Evolutionary conservation across 805 yeast species (phyloP).

Genomic region (Zygotorulaspora sp.): DNA sequence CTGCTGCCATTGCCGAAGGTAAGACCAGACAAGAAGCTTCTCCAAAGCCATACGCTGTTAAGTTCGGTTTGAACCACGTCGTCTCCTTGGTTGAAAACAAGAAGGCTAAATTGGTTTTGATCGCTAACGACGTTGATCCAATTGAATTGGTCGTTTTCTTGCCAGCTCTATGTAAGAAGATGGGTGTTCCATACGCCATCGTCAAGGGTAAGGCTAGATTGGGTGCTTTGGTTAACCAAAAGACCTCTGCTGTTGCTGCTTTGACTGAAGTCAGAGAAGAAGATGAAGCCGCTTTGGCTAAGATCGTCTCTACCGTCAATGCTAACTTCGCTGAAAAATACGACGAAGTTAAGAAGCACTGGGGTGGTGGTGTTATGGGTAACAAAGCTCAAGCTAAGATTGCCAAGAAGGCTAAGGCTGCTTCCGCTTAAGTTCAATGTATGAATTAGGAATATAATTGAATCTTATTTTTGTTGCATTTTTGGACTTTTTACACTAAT

Average conservation of each 20-base stretch:
- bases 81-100: conserved; percentile 96
- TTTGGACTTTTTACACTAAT: conserved; percentile 13
- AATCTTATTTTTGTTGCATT: conserved; percentile 6
- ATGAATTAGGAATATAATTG: conserved; percentile 10
- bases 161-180: conserved; percentile 98
- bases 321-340: conserved; percentile 90
- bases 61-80: conserved; percentile 99
- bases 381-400: conserved; percentile 83
- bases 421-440: conserved; percentile 34
- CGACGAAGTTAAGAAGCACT: conserved; percentile 95
- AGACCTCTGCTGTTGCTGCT: conserved; percentile 96
- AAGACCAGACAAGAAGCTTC: conserved; percentile 95
- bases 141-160: conserved; percentile 94
- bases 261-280: conserved; percentile 91
- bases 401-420: conserved; percentile 67
- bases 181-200: conserved; percentile 99
- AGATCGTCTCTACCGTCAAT: conserved; percentile 86
- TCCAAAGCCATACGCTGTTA: conserved; percentile 93
- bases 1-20: conserved; percentile 98
- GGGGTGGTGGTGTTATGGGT: conserved; percentile 99
- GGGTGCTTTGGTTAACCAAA: conserved; percentile 95
- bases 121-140: conserved; percentile 99
- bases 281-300: conserved; percentile 92
- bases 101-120: conserved; percentile 95
- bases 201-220: conserved; percentile 98